A percentile compares a stretch with the other conserved stretches of the same genome.
Evolutionary conservation across 1,284 basidiomycete species (phyloP).

Genomic region (Volvariella volvacea): DNA sequence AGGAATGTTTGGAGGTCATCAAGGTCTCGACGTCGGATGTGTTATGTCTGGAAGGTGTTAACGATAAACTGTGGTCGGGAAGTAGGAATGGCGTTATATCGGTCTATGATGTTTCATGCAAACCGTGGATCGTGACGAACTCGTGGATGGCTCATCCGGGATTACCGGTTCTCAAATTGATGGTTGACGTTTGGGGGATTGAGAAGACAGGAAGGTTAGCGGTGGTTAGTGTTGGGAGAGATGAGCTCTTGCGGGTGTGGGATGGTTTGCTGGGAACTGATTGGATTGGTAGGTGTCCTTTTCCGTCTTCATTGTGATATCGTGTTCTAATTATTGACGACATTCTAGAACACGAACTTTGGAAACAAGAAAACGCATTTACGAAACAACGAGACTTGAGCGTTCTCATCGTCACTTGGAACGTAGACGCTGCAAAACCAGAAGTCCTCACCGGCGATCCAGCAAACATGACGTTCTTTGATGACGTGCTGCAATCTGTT

Average conservation of each 20-base stretch:
- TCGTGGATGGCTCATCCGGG: slow-evolving; percentile 84
- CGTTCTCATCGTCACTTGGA: slow-evolving; percentile 88
- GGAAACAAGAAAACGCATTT: slow-evolving; percentile 71
- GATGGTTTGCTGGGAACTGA: slow-evolving; percentile 83
- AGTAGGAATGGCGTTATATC: slow-evolving; percentile 76
- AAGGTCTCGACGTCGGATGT: slow-evolving; percentile 80
- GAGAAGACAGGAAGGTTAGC: slow-evolving; percentile 56
- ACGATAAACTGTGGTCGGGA: slow-evolving; percentile 80
- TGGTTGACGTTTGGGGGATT: slow-evolving; percentile 70
- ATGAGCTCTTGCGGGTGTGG: slow-evolving; percentile 60
- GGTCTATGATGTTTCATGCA: slow-evolving; percentile 69
- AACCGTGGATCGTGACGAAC: slow-evolving; percentile 86
- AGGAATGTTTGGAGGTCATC: slow-evolving; percentile 58
- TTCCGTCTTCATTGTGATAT: slow-evolving; percentile 3
- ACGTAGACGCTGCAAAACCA: slow-evolving; percentile 86
- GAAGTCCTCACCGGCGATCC: slow-evolving; percentile 56
- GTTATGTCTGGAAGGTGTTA: slow-evolving; percentile 74
- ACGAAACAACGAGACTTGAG: slow-evolving; percentile 76
- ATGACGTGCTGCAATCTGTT: slow-evolving; percentile 62
- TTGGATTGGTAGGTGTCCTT: slow-evolving; percentile 68
- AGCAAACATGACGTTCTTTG: slow-evolving; percentile 69
- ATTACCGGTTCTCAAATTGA: slow-evolving; percentile 68
- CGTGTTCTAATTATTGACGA: slow-evolving; percentile 5
- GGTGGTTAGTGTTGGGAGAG: slow-evolving; percentile 75
- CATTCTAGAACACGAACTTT: slow-evolving; percentile 61